A percentile compares a stretch with the other conserved stretches of the same genome.
phyloP scores from a whole-genome alignment of 495 filamentous ascomycete genomes.

The Xanthoparmelia taractica region DNA sequence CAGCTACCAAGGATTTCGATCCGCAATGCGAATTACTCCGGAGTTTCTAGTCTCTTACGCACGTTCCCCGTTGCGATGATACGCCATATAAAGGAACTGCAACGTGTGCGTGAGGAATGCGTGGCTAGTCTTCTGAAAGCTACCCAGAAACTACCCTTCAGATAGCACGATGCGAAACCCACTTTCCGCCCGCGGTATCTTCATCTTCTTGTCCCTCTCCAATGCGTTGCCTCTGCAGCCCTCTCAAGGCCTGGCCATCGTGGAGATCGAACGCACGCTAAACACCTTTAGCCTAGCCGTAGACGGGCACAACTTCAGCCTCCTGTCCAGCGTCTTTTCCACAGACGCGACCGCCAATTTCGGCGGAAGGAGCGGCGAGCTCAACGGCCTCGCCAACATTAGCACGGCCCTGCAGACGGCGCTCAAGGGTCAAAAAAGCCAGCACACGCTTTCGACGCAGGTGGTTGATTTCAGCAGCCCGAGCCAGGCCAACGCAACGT shows the following conservation, averaged over 20 bases:
- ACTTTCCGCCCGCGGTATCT: neutral
- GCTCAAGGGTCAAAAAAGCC: neutral
- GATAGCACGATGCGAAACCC: neutral
- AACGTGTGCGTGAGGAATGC: no score
- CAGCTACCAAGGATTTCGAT: no score
- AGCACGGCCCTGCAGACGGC: neutral
- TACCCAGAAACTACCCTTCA: neutral
- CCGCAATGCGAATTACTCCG: no score
- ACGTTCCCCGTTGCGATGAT: no score
- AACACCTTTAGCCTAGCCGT: neutral
- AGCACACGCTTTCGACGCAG: neutral
- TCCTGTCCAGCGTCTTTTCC: neutral
- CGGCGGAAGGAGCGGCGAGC: neutral
- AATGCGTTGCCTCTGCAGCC: neutral
- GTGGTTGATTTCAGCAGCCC: neutral
- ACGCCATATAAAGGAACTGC: no score
- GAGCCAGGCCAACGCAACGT: neutral
- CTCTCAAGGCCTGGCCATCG: neutral
- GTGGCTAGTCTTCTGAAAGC: no score
- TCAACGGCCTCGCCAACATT: neutral
- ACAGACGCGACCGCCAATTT: neutral
- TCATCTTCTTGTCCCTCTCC: neutral
- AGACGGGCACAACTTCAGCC: neutral
- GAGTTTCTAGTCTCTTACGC: no score
- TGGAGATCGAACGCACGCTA: neutral